Evolutionary conservation across 2,329 filamentous ascomycete species (phyloP).

Genomic region (Paracorniculantispora psalliotae): DNA sequence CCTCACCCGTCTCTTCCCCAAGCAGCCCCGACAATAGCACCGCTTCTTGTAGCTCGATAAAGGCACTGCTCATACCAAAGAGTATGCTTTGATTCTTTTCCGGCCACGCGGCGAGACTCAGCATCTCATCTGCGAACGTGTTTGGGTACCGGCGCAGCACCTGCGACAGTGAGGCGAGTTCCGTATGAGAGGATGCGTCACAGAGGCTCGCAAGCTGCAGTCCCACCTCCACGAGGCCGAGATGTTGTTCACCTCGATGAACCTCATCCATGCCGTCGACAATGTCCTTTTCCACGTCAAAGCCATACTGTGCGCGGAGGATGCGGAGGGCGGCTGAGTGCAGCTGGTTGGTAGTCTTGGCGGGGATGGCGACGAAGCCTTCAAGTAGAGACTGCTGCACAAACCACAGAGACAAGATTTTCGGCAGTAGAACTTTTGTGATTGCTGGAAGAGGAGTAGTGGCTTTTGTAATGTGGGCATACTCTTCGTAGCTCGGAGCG

Average conservation of each 20-base stretch:
- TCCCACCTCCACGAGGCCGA: not conserved
- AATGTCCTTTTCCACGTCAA: not conserved
- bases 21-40: too few relatives aligned
- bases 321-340: not conserved
- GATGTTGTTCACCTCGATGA: not conserved
- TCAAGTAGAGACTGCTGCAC: not conserved
- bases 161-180: not conserved
- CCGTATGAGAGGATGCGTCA: too few relatives aligned
- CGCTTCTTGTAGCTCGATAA: not conserved
- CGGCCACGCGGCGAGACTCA: not conserved
- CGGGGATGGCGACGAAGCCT: not conserved
- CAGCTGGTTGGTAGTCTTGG: not conserved
- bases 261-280: conserved; percentile 1
- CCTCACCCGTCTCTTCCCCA: too few relatives aligned
- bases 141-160: not conserved
- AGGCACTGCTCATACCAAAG: not conserved
- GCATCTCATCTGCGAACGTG: not conserved
- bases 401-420: not conserved
- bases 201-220: not conserved
- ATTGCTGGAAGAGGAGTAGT: too few relatives aligned
- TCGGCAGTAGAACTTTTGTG: too few relatives aligned
- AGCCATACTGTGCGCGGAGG: not conserved
- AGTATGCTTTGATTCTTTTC: not conserved
- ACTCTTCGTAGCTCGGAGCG: not conserved
- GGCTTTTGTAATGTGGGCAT: not conserved